Base-by-base conservation (phyloP, 164 flowering plant species). In the Vitis riparia region DNA sequence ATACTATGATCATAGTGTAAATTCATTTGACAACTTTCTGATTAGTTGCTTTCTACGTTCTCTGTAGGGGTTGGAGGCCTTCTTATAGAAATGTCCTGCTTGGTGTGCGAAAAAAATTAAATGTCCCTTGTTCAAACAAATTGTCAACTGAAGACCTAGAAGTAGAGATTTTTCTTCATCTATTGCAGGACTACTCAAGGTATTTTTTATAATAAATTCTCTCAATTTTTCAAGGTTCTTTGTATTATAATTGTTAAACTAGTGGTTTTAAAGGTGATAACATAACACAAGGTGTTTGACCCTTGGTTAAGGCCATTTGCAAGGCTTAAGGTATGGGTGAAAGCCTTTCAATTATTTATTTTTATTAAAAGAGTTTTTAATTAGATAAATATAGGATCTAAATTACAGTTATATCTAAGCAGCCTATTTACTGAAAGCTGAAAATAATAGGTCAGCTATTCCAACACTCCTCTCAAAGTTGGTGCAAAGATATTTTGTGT, bases 141-240 rank as follows among this genome's bases (percentile, higher is more conserved):
- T 73, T 94, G 65, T 73, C 91, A 5, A 86, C 97, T 2, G 91
- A 82, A 73, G 93, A 92, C 70, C 82, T 94, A 65, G 98, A 94
- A 80, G 90, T 76, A 14, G 98, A 94, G 81, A 91, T 94, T 67
- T 94, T 92, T 78, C 92, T 94, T 83, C 91, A 94, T 76, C 79
- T 94, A 11, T 66, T 89, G 75, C 85, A 76, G 56, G 89, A 88
- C 15, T 85, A 81, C 67, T 79, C 89, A 11, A 82, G 94, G 98
- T 84, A 84, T 8, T 7, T 60, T 55, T 48, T 58, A 50, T 53
- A 10, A 27, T 14, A 12, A 59, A 27, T 6, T 49, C 12, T 62
- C 14, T 57, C 14, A 13, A 37, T 17, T 60, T 58, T 13, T 13
- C 17, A 3, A 13, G 27, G 0, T 63, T 16, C 15, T 12, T 64